phyloP scores from a whole-genome alignment of 176 grass and related monocot species.

The Oryza coarctata region DNA sequence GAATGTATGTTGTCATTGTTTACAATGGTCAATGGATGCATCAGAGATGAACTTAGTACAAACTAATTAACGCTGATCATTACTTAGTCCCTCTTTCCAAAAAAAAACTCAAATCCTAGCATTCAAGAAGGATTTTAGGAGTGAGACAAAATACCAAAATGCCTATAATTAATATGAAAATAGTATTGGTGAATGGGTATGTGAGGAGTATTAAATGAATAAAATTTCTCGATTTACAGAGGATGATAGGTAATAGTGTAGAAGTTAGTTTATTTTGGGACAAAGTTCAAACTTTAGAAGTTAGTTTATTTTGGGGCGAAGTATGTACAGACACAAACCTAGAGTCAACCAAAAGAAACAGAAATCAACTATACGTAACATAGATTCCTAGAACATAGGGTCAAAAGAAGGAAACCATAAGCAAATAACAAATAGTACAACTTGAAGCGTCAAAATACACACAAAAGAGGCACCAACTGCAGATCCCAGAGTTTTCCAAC shows the following conservation, averaged over 20 bases:
- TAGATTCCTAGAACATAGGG: not conserved
- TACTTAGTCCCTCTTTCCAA: too few relatives aligned
- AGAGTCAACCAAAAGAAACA: not conserved
- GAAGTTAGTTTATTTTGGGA: too few relatives aligned
- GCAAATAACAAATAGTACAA: not conserved
- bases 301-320: too few relatives aligned
- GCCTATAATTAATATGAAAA: too few relatives aligned
- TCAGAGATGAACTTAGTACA: not conserved
- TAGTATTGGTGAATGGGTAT: too few relatives aligned
- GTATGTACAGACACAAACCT: not conserved
- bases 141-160: too few relatives aligned
- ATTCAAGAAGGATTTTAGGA: too few relatives aligned
- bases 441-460: not conserved
- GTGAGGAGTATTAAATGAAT: too few relatives aligned
- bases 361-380: not conserved
- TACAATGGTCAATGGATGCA: not conserved
- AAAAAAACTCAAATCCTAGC: too few relatives aligned
- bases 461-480: not conserved
- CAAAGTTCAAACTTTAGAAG: too few relatives aligned
- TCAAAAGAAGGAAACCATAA: not conserved
- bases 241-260: too few relatives aligned
- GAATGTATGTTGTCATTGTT: not conserved
- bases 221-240: too few relatives aligned
- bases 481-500: not conserved
- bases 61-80: not conserved